Percentiles rank a stretch among this genome's conserved stretches.
These are phyloP conservation scores for Graphilbum sp. DNA, from an alignment of 2,329 filamentous ascomycete species.

Conservation along the genomic window DNA sequence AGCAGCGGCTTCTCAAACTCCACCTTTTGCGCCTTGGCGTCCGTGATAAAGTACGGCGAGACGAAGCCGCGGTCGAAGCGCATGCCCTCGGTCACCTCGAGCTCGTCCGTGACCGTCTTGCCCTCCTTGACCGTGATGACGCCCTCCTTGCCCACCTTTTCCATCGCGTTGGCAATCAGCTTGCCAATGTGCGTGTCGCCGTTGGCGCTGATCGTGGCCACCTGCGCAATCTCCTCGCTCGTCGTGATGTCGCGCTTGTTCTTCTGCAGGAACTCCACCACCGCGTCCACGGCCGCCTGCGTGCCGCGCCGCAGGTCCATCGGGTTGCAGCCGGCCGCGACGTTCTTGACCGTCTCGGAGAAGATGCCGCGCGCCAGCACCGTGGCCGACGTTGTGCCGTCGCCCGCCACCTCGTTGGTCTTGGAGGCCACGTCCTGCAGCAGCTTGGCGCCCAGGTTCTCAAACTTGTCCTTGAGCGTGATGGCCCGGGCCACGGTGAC, in stretches of 20 bases:
- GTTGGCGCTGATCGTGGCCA: conserved; percentile 96
- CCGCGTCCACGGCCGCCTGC: conserved; percentile 87
- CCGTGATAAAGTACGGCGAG: conserved; percentile 99
- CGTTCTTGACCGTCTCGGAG: conserved; percentile 99
- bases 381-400: conserved; percentile 95
- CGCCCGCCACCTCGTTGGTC: conserved; percentile 97
- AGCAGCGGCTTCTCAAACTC: conserved; percentile 99
- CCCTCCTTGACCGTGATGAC: conserved; percentile 99
- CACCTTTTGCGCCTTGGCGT: conserved; percentile 95
- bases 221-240: conserved; percentile 90
- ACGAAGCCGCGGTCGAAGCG: conserved; percentile 98
- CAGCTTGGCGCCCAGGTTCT: conserved; percentile 94
- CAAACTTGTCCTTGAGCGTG: conserved; percentile 93
- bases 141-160: conserved; percentile 99
- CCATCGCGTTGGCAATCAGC: conserved; percentile 96
- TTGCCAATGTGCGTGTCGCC: conserved; percentile 89
- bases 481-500: conserved; percentile 83
- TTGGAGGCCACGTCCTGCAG: conserved; percentile 97
- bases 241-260: conserved; percentile 99
- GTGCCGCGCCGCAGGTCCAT: conserved; percentile 97
- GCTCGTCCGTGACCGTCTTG: conserved; percentile 94
- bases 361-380: conserved; percentile 96
- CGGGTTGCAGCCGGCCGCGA: conserved; percentile 97
- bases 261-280: conserved; percentile 82
- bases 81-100: conserved; percentile 99